A percentile compares a stretch with the other conserved stretches of the same genome.
These are phyloP conservation scores for Xylaria curta DNA, from an alignment of 495 filamentous ascomycete species.

Conservation along the genomic window DNA sequence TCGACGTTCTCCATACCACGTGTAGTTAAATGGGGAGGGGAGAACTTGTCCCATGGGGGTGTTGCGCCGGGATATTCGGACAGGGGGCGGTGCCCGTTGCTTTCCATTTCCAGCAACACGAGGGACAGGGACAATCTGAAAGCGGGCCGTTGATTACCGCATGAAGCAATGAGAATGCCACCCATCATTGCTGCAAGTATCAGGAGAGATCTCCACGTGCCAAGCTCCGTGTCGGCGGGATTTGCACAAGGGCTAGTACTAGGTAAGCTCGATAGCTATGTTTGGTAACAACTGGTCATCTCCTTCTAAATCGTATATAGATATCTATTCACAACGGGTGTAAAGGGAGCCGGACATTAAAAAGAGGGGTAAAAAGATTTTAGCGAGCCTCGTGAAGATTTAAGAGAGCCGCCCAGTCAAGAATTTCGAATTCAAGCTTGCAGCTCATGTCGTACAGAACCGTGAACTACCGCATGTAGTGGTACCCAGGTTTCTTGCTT, in stretches of 20 bases:
- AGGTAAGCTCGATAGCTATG: conserved; percentile 1
- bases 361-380: conserved; percentile 4
- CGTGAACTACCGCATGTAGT: neutral
- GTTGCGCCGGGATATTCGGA: neutral
- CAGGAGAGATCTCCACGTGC: conserved; percentile 15
- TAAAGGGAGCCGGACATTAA: neutral
- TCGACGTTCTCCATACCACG: neutral
- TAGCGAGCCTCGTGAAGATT: neutral
- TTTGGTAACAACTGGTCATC: neutral
- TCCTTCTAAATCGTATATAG: too few relatives aligned
- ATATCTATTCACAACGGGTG: too few relatives aligned
- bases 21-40: conserved; percentile 3
- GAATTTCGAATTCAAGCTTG: neutral
- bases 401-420: neutral
- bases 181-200: conserved; percentile 17
- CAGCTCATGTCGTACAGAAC: conserved; percentile 1
- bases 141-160: neutral
- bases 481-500: neutral
- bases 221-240: conserved; percentile 13
- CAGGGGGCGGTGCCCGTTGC: neutral
- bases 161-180: conserved; percentile 5
- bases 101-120: conserved; percentile 8
- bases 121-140: conserved; percentile 3
- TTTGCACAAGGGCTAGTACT: conserved; percentile 3
- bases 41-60: neutral